Percentiles rank a stretch among this genome's conserved stretches.
Evolutionary conservation across 495 filamentous ascomycete genomes (phyloP).

Genomic region (Mytilinidion resinicola): DNA sequence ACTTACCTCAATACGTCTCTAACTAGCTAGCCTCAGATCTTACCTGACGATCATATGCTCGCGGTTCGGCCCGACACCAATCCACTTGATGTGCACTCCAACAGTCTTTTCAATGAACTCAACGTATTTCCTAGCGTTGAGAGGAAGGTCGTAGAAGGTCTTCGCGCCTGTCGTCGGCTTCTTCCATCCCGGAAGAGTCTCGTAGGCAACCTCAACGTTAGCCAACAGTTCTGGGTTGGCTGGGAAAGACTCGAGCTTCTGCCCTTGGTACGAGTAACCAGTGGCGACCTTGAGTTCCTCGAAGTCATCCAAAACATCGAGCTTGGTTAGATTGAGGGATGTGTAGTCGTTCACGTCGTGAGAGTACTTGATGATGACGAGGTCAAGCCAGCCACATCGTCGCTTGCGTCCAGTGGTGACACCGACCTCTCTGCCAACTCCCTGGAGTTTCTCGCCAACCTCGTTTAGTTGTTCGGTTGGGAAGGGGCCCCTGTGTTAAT

Average conservation of each 20-base stretch:
- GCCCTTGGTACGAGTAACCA: slow-evolving; percentile 53
- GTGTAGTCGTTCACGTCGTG: slow-evolving; percentile 38
- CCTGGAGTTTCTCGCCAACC: slow-evolving; percentile 58
- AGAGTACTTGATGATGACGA: slow-evolving; percentile 76
- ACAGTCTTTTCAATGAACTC: slow-evolving; percentile 71
- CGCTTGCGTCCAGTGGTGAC: slow-evolving; percentile 79
- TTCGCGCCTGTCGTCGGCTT: slow-evolving; percentile 56
- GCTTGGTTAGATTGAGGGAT: slow-evolving; percentile 78
- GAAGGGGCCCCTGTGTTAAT: slow-evolving; percentile 77
- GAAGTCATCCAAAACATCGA: slow-evolving; percentile 81
- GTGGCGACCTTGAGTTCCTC: slow-evolving; percentile 71
- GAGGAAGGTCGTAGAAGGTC: slow-evolving; percentile 63
- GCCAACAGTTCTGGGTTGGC: slow-evolving; percentile 60
- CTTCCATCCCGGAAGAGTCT: slow-evolving; percentile 74
- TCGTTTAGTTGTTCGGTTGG: slow-evolving; percentile 55
- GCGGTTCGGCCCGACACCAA: slow-evolving; percentile 70
- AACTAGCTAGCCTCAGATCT: background rate
- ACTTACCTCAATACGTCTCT: background rate
- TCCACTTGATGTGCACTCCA: slow-evolving; percentile 65
- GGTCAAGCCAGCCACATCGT: slow-evolving; percentile 85
- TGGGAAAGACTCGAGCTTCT: slow-evolving; percentile 56
- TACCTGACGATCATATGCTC: slow-evolving; percentile 60
- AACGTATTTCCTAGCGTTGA: slow-evolving; percentile 67
- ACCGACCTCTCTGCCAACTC: slow-evolving; percentile 61
- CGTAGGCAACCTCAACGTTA: slow-evolving; percentile 58